These are phyloP conservation scores for Aureobasidium subglaciale DNA, from an alignment of 2,329 filamentous ascomycete species.

Conservation along the genomic window DNA sequence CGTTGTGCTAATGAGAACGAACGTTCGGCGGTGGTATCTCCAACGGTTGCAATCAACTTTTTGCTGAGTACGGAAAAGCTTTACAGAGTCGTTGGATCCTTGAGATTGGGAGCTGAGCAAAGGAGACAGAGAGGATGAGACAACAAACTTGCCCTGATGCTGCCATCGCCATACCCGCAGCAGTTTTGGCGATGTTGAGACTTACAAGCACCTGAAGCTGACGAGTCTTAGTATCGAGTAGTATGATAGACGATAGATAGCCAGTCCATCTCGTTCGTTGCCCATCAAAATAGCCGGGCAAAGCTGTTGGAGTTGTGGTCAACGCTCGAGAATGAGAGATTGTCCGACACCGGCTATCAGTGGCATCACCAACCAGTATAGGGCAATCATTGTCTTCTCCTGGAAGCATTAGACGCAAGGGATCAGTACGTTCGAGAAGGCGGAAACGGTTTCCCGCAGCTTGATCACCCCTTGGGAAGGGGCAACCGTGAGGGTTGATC, in stretches of 20 bases:
- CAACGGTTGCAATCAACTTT: not conserved
- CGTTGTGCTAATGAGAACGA: not conserved
- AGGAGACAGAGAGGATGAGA: not conserved
- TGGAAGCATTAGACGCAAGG: not conserved
- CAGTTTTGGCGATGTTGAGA: not conserved
- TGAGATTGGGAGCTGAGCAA: not conserved
- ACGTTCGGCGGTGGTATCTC: conserved; percentile 1
- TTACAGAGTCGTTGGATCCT: conserved; percentile 4
- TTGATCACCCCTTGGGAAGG: not conserved
- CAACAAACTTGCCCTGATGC: not conserved
- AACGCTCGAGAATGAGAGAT: not conserved
- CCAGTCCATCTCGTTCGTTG: not conserved
- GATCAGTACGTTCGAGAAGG: conserved; percentile 4
- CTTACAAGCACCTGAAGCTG: not conserved
- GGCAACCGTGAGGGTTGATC: not conserved
- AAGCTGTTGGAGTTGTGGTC: not conserved
- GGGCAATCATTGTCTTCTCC: not conserved
- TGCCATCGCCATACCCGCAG: not conserved
- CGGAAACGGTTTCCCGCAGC: not conserved
- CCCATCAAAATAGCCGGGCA: not conserved
- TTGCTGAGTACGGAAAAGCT: conserved; percentile 5
- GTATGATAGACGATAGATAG: conserved; percentile 8
- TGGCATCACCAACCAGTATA: not conserved
- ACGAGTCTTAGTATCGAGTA: not conserved
- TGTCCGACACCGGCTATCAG: not conserved